Base-by-base conservation (phyloP, 495 filamentous ascomycete species). In the Penicillium paxilli region DNA sequence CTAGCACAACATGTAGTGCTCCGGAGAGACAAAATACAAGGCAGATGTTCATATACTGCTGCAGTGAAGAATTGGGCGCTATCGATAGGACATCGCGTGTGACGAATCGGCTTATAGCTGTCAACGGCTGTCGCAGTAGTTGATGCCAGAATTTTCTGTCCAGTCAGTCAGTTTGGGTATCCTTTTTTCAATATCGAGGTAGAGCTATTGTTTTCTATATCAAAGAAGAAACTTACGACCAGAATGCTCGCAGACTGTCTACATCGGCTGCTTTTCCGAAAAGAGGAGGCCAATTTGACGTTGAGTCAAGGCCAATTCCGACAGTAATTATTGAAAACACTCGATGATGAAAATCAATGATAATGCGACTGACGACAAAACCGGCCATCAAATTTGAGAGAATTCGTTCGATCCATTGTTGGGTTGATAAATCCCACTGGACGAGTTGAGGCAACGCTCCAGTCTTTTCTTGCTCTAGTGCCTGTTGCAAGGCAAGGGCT, bases 121-220 rank as follows among this genome's bases (percentile, higher is more conserved):
- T 60, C 42, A 74, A 54, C 4, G 64, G 69, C 37, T 62, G 61
- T 11, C 67, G 69, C 12, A 74, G 32, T 12, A 69, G 60, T 33
- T 72, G 70, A 54, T 77, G 73, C 74, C 74, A 77, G 57, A 72
- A 76, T 45, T 63, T 71, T 4, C 73, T 74, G 51, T n/a, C n/a
- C n/a, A n/a, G n/a, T n/a, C n/a, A n/a, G n/a, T n/a, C n/a, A n/a
- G n/a, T n/a, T n/a, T n/a, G n/a, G n/a, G n/a, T n/a, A n/a, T n/a
- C n/a, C n/a, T n/a, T n/a, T n/a, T n/a, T n/a, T n/a, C n/a, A n/a
- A n/a, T n/a, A n/a, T n/a, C n/a, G n/a, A n/a, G n/a, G n/a, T n/a
- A n/a, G 28, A 30, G 5, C 12, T 30, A 30, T 30, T 30, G n/a
- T n/a, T n/a, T n/a, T n/a, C n/a, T n/a, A n/a, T n/a, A n/a, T n/a